Evolutionary conservation across 441 rosid species (phyloP), one percentile per base, ranked within the genome.

Genomic region (Croton setiger): DNA sequence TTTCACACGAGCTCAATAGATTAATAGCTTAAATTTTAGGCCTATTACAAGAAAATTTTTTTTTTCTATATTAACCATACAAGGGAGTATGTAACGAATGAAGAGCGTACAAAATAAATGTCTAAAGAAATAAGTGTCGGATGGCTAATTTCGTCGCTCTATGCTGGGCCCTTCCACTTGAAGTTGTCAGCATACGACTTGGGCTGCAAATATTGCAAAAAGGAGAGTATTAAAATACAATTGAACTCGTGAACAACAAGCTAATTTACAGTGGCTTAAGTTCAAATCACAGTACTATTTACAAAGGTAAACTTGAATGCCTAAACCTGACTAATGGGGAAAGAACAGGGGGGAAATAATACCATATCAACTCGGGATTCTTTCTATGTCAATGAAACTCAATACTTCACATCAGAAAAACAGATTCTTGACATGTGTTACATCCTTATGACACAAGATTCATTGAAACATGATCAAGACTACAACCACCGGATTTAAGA

Each of bases 171-270:
- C 80, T 84, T 85, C 88, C 88, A 87, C 71, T 75, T 85, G 82
- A 85, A 85, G 82, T 85, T 87, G 76, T 84, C 87, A 60, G 86
- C 86, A 73, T 82, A 82, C 2, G 85, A 80, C 74, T 87, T 82
- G 1, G 83, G 75, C 88, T 78, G 87, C n/a, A 73, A 66, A 10
- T 23, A 37, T 1, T 1, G 18, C 6, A 14, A 20, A 59, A 23
- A 44, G 44, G 64, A 18, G 15, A 14, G 18, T 39, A 11, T 1
- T 12, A 63, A 8, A 1, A 35, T 61, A 23, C 9, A 23, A 7
- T 12, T 11, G 18, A 52, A 21, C 18, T 13, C 41, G 44, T 1
- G 41, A 14, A 17, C 21, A 1, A 5, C 8, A 23, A 51, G 4
- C 14, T 21, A 49, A 48, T 48, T 31, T 35, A 48, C 43, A 33